A percentile compares a stretch with the other conserved stretches of the same genome.
These are phyloP conservation scores for Periglandula ipomoeae DNA, from an alignment of 2,329 filamentous ascomycete genomes.

Conservation along the genomic window DNA sequence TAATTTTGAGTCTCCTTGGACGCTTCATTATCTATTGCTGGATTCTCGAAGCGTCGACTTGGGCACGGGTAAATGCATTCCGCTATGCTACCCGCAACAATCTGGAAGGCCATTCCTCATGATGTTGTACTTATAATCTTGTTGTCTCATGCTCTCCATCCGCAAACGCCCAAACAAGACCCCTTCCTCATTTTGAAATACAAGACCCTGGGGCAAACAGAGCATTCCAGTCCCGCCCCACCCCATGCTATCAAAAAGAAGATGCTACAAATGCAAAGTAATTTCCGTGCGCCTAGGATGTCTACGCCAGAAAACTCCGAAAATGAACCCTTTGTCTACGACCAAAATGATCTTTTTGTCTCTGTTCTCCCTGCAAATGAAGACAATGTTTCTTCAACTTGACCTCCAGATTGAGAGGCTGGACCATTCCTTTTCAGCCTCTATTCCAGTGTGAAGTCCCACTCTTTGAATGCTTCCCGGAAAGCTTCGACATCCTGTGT, in stretches of 20 bases:
- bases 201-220: neutral
- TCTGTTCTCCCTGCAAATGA: too few relatives aligned
- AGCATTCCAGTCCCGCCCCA: neutral
- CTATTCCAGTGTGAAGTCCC: slow-evolving; percentile 62
- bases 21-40: too few relatives aligned
- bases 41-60: too few relatives aligned
- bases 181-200: too few relatives aligned
- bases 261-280: neutral
- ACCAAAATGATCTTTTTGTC: too few relatives aligned
- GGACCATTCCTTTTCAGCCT: too few relatives aligned
- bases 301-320: neutral
- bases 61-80: too few relatives aligned
- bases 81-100: too few relatives aligned
- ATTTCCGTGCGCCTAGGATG: neutral
- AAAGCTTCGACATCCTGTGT: slow-evolving; percentile 68
- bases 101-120: too few relatives aligned
- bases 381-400: too few relatives aligned
- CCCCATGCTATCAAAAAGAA: neutral
- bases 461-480: slow-evolving; percentile 71
- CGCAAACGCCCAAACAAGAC: neutral
- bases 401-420: too few relatives aligned
- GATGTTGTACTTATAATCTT: neutral
- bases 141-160: neutral
- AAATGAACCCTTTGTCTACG: neutral
- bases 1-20: too few relatives aligned